Conservation (phyloP, 1,284 basidiomycete species). For the Cryptococcus sp. region DNA sequence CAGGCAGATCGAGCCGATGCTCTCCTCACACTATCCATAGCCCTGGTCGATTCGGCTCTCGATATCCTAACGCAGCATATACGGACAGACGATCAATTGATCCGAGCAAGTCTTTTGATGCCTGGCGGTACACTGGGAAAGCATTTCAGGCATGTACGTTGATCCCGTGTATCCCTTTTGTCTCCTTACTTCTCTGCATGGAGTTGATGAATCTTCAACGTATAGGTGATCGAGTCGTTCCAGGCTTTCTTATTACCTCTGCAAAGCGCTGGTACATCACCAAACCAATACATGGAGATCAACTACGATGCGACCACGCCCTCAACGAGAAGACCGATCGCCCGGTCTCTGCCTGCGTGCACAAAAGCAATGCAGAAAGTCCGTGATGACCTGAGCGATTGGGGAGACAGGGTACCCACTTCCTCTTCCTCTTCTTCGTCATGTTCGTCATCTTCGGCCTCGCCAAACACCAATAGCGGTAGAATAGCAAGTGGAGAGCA, state of each 20-base stretch:
- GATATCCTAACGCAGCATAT: constrained; percentile 36
- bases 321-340: constrained; percentile 24
- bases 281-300: constrained; percentile 23
- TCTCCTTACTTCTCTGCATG: background rate
- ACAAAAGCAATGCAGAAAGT: constrained; percentile 28
- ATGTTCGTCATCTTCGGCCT: background rate
- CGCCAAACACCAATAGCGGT: background rate
- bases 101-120: constrained; percentile 36
- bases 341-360: constrained; percentile 31
- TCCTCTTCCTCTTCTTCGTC: no score
- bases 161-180: no score
- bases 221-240: constrained; percentile 45
- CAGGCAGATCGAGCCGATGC: constrained; percentile 32
- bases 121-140: constrained; percentile 48
- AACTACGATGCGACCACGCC: constrained; percentile 47
- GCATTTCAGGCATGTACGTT: constrained; percentile 48
- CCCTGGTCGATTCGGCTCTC: constrained; percentile 39
- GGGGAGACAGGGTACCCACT: constrained; percentile 12
- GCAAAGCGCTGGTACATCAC: no score
- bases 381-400: constrained; percentile 26
- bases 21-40: constrained; percentile 38
- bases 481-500: background rate
- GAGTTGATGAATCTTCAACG: no score
- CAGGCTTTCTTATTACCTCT: constrained; percentile 40
- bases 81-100: constrained; percentile 33